Conservation (phyloP, 2,329 filamentous ascomycete genomes). For the Fonsecaea monophora region DNA sequence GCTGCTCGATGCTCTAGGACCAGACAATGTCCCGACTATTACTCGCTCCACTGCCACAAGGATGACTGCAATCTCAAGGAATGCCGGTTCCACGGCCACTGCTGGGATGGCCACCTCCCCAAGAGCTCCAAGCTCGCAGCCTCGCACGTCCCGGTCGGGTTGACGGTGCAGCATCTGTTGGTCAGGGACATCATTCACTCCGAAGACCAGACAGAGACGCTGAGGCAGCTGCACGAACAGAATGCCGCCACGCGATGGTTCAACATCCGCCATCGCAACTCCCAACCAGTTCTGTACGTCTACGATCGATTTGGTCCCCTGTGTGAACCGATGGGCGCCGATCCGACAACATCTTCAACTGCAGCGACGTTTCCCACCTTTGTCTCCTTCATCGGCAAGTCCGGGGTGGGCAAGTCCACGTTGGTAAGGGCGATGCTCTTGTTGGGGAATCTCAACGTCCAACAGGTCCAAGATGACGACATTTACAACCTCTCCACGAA, state of each 20-base stretch:
- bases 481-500: conserved; percentile 4
- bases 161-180: conserved; percentile 13
- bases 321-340: background rate
- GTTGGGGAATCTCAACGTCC: conserved; percentile 7
- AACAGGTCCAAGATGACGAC: conserved; percentile 1
- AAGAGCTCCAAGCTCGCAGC: conserved; percentile 1
- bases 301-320: conserved; percentile 17
- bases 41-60: conserved; percentile 17
- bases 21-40: conserved; percentile 16
- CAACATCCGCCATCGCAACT: conserved; percentile 19
- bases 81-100: conserved; percentile 11
- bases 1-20: conserved; percentile 18
- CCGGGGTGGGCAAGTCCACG: conserved; percentile 17
- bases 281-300: conserved; percentile 15
- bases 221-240: conserved; percentile 15
- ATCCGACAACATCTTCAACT: background rate
- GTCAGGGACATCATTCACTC: conserved; percentile 13
- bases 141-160: conserved; percentile 1
- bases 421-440: conserved; percentile 15
- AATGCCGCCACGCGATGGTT: conserved; percentile 18
- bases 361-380: conserved; percentile 4
- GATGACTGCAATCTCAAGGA: conserved; percentile 15
- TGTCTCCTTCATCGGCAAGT: conserved; percentile 21
- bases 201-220: conserved; percentile 3
- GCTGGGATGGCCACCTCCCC: conserved; percentile 17